phyloP scores from a whole-genome alignment of 257 asterid genomes.

The Lavandula angustifolia region DNA sequence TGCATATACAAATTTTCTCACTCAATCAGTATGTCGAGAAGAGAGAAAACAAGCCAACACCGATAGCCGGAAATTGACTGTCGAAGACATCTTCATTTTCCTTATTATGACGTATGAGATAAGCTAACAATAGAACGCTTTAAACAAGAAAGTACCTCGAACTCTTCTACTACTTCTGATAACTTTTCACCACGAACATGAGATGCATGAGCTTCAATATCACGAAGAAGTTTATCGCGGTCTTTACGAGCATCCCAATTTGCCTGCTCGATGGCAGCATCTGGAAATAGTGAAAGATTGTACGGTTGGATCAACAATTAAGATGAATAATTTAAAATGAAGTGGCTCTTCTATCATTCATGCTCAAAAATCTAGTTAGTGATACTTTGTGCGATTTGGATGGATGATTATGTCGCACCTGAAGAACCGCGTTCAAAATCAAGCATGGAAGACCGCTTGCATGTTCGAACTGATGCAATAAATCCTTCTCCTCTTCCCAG shows the following conservation, averaged over 20 bases:
- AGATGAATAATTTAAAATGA: neutral
- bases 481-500: constrained; percentile 49
- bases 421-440: constrained; percentile 58
- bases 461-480: constrained; percentile 49
- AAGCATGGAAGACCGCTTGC: constrained; percentile 41
- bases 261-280: constrained; percentile 16
- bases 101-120: neutral
- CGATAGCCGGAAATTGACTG: too few relatives aligned
- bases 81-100: neutral
- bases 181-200: neutral
- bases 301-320: too few relatives aligned
- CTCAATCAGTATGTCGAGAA: neutral
- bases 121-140: neutral
- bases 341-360: neutral
- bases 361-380: neutral
- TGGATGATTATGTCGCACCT: constrained; percentile 39
- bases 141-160: constrained; percentile 45
- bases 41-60: too few relatives aligned
- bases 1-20: constrained; percentile 33
- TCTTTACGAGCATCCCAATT: neutral
- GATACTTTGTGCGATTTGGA: neutral
- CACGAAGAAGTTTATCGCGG: neutral
- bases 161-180: neutral
- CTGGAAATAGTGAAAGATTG: constrained; percentile 38
- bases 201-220: neutral